Conservation (phyloP, 2,329 filamentous ascomycete genomes). For the Metarhizium anisopliae region DNA sequence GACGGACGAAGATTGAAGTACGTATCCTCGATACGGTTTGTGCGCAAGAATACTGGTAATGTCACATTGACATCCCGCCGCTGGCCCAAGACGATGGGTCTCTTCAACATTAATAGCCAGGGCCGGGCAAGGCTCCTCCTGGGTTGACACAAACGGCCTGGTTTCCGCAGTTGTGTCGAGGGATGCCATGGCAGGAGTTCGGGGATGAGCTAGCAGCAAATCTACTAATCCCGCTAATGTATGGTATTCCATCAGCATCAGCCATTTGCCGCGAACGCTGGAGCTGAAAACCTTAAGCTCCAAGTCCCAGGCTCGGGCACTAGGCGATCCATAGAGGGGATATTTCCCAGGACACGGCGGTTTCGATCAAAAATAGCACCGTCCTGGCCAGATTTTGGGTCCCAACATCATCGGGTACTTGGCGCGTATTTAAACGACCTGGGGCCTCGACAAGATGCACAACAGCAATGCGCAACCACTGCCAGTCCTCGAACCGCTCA, state of each 20-base stretch:
- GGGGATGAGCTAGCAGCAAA: background rate
- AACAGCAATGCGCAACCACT: background rate
- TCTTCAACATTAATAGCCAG: background rate
- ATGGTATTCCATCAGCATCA: background rate
- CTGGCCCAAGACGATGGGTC: slow-evolving; percentile 5
- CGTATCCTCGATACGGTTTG: background rate
- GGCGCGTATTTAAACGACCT: background rate
- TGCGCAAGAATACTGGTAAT: background rate
- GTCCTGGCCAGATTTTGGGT: background rate
- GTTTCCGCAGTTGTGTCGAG: background rate
- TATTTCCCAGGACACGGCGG: too few relatives aligned
- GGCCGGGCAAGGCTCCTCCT: background rate
- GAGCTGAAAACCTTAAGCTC: background rate
- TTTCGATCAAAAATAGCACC: too few relatives aligned
- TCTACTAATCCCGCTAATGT: background rate
- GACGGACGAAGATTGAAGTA: background rate
- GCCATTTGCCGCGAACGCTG: background rate
- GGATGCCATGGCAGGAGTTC: background rate
- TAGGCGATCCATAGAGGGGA: too few relatives aligned
- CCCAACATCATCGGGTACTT: background rate
- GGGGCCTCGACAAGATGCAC: background rate
- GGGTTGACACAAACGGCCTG: background rate
- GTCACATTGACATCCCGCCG: slow-evolving; percentile 5
- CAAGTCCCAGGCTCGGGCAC: background rate
- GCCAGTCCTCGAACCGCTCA: too few relatives aligned